phyloP scores from a whole-genome alignment of 1,284 basidiomycete species.

The Marasmius fiardii region DNA sequence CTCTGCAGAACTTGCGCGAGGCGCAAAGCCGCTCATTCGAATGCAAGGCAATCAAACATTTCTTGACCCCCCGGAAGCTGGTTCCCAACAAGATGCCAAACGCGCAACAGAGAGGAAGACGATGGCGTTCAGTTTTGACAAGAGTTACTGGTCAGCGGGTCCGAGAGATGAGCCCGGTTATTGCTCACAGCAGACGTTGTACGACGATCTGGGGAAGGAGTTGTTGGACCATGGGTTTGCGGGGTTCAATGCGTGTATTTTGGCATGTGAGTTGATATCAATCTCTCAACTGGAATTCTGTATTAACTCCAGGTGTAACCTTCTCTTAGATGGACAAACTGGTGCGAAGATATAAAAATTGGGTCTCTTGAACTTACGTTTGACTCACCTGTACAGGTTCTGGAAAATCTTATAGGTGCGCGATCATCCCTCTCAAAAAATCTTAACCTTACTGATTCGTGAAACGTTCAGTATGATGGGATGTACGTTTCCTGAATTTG shows the following conservation, averaged over 20 bases:
- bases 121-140: slow-evolving; percentile 92
- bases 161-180: slow-evolving; percentile 83
- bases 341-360: slow-evolving; percentile 45
- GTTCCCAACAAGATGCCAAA: slow-evolving; percentile 65
- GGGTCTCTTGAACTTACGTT: slow-evolving; percentile 1
- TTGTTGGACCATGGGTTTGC: slow-evolving; percentile 93
- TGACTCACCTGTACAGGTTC: slow-evolving; percentile 51
- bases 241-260: slow-evolving; percentile 97
- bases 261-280: slow-evolving; percentile 77
- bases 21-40: slow-evolving; percentile 87
- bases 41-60: slow-evolving; percentile 93
- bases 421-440: slow-evolving; percentile 7
- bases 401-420: slow-evolving; percentile 85
- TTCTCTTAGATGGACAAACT: slow-evolving; percentile 74
- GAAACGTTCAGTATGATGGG: slow-evolving; percentile 88
- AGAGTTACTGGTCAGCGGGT: slow-evolving; percentile 94
- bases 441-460: slow-evolving; percentile 1
- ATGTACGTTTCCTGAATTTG: slow-evolving; percentile 57
- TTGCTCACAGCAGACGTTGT: slow-evolving; percentile 91
- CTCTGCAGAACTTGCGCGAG: slow-evolving; percentile 71
- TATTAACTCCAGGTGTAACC: slow-evolving; percentile 2
- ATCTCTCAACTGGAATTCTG: slow-evolving; percentile 1
- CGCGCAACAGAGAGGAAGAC: slow-evolving; percentile 85
- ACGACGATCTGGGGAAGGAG: slow-evolving; percentile 93
- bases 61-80: slow-evolving; percentile 83